Base-by-base conservation (phyloP, 768 basidiomycete species). In the Suillus decipiens region DNA sequence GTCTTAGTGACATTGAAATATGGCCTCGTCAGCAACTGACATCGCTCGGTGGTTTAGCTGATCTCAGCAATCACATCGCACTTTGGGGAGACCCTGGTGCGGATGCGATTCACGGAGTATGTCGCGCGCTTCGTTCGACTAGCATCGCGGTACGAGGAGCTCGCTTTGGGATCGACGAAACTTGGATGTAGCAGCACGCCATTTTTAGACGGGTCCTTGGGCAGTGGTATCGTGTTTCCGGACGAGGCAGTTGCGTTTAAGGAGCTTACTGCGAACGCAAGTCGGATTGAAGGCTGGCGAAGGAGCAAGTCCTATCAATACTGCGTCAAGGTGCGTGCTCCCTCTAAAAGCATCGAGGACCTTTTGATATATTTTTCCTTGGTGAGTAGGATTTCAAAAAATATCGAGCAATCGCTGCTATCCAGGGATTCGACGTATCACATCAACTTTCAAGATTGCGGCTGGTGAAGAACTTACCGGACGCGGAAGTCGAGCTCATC, bases 281-380 rank as follows among this genome's bases (percentile, higher is more conserved):
- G 87, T 68, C 85, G 96, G 41, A 94, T 99, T 43, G 97, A 99
- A 71, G 96, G 90, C 9, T 99, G 96, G 96, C 80, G 92, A 65
- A 84, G 84, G 71, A 96, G 93, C 5, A 86, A 85, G 66, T 88
- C 85, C 60, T 97, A 98, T 74, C 82, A 85, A 61, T 84, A 91
- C 64, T 90, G 80, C 68, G 82, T 87, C 61, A 76, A 79, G 75
- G 96, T 96, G 67, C 65, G 84, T 77, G 3, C n/a, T 17, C 28
- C 42, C 7, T 24, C 15, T 10, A 24, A 28, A 28, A 15, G 10
- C 45, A 45, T 42, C 24, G 11, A 34, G 17, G 3, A 48, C 31
- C 24, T 33, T 39, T 50, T 48, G 50, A 37, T 37, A 24, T 28
- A 28, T 15, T 24, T n/a, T 3, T 45, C 11, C 45, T n/a, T 22